Percentiles rank a stretch among this genome's conserved stretches.
Evolutionary conservation across 1,284 basidiomycete genomes (phyloP).

Genomic region (Bjerkandera adusta): DNA sequence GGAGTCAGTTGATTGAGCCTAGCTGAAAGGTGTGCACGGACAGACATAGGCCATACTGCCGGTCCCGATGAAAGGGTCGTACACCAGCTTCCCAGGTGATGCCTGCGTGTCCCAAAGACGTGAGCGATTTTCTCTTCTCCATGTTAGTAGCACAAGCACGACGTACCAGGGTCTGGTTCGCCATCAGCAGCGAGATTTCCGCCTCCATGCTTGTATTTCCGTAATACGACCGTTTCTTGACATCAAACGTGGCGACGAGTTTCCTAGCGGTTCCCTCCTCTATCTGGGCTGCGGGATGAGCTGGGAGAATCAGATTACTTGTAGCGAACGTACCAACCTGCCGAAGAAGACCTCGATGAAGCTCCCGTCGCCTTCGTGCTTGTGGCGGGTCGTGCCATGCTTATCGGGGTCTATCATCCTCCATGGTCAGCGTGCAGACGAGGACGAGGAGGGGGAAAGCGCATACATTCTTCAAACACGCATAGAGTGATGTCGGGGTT

Average conservation of each 20-base stretch:
- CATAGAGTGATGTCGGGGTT: conserved; percentile 77
- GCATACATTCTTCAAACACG: conserved; percentile 87
- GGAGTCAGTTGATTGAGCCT: background rate
- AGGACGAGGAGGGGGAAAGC: background rate
- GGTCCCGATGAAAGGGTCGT: conserved; percentile 97
- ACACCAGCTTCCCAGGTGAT: conserved; percentile 84
- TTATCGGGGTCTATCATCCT: conserved; percentile 47
- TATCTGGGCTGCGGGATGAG: conserved; percentile 51
- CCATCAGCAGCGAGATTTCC: conserved; percentile 93
- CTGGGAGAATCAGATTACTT: background rate
- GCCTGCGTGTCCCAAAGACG: conserved; percentile 59
- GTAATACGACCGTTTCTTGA: conserved; percentile 90
- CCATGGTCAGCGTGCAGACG: background rate
- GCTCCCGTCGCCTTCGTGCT: conserved; percentile 61
- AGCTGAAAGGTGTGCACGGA: conserved; percentile 5
- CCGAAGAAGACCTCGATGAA: conserved; percentile 80
- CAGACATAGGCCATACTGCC: conserved; percentile 92
- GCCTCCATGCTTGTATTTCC: conserved; percentile 99
- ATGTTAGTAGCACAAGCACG: background rate
- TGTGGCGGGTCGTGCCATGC: conserved; percentile 40
- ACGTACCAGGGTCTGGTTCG: conserved; percentile 85
- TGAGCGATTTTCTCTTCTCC: background rate
- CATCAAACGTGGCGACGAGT: conserved; percentile 71
- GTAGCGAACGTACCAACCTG: conserved; percentile 67
- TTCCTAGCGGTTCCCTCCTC: conserved; percentile 70